Evolutionary conservation across 2,329 filamentous ascomycete genomes (phyloP).

Genomic region (Colletotrichum gigasporum): DNA sequence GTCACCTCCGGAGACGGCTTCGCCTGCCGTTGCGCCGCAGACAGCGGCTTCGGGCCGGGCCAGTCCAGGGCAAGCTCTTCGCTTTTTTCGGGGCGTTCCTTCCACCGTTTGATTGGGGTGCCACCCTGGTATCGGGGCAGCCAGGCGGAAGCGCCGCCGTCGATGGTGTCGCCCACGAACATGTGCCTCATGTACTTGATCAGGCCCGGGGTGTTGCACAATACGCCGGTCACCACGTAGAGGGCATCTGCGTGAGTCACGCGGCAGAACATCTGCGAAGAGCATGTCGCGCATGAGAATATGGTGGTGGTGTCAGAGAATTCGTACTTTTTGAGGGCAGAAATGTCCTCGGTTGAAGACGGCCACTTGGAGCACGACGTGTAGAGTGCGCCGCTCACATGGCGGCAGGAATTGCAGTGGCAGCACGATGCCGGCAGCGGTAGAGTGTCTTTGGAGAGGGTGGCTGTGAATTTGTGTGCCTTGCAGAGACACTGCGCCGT

Average conservation of each 20-base stretch:
- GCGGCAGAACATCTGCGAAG: conserved; percentile 52
- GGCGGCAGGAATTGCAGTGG: conserved; percentile 61
- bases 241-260: conserved; percentile 22
- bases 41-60: conserved; percentile 33
- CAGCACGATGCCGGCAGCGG: conserved; percentile 54
- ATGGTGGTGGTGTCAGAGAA: conserved; percentile 45
- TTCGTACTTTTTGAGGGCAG: conserved; percentile 45
- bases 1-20: conserved; percentile 36
- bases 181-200: conserved; percentile 48
- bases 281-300: conserved; percentile 55
- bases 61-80: conserved; percentile 43
- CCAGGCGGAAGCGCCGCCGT: conserved; percentile 62
- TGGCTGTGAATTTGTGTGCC: conserved; percentile 48
- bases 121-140: conserved; percentile 44
- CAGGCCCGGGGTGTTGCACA: conserved; percentile 44
- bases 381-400: conserved; percentile 53
- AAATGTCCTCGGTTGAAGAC: conserved; percentile 35
- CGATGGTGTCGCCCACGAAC: conserved; percentile 59
- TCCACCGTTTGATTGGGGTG: conserved; percentile 38
- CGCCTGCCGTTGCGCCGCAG: conserved; percentile 14
- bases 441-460: conserved; percentile 43
- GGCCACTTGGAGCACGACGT: conserved; percentile 48
- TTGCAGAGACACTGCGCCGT: conserved; percentile 55
- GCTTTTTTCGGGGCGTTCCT: conserved; percentile 30
- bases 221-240: conserved; percentile 48